Evolutionary conservation across 768 basidiomycete genomes (phyloP), one percentile per base, ranked within the genome.

Genomic region (Psilocybe cyanescens): DNA sequence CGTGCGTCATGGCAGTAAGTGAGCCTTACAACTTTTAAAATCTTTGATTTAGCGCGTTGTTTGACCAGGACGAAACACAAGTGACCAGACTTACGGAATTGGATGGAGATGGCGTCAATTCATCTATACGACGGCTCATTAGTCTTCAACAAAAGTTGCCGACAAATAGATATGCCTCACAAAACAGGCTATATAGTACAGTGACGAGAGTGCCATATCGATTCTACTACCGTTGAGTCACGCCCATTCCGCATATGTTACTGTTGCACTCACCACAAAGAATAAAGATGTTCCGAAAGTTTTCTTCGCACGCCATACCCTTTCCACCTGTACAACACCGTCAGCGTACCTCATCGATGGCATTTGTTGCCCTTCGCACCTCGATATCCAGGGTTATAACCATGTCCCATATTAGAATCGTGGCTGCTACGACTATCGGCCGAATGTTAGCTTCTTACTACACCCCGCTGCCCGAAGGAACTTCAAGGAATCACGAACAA

Each of bases 261-360:
- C 11, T 31, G 19, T 5, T 24, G 49, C 3, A 60, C 66, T 56
- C 24, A 69, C 68, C 19, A 64, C 60, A 28, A 69, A 62, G 59
- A 69, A 69, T 17, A 69, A 39, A 8, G 61, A 58, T 8, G 64
- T 69, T 7, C 68, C 66, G 6, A 69, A 57, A 8, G 62, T 61
- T 55, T 63, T 69, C 51, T 60, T 67, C n/a, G 64, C 62, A 16
- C 54, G 45, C 68, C 68, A 69, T 30, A 69, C 65, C 17, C 64
- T 56, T 49, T 59, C n/a, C 28, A 65, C 57, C 68, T 69, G 39
- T 8, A 12, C 8, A 9, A 31, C 6, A 53, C 28, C 6, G n/a
- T 19, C 28, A 11, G 16, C 24, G 9, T 39, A 6, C 8, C 37
- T 31, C 14, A 49, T 5, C 6, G 35, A 41, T 24, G 11, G 14